A percentile compares a stretch with the other conserved stretches of the same genome.
Evolutionary conservation across 176 grass and related monocot species (phyloP).

Genomic region (Lolium multiflorum): DNA sequence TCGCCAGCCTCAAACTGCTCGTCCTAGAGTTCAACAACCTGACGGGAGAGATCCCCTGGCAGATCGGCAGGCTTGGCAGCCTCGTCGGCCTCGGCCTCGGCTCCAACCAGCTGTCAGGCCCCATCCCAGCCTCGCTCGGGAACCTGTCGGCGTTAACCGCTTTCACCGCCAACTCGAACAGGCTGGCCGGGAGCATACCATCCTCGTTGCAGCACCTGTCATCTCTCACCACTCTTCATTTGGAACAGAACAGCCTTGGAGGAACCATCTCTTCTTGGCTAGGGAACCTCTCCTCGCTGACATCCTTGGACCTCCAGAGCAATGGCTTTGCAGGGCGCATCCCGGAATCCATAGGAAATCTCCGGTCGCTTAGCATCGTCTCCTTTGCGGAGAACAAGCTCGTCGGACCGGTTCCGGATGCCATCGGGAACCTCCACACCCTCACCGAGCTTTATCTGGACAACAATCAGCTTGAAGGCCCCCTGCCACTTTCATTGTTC

Average conservation of each 20-base stretch:
- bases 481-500: neutral
- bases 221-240: neutral
- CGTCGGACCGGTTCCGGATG: neutral
- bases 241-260: conserved; percentile 5
- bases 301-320: neutral
- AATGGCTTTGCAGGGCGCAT: conserved; percentile 18
- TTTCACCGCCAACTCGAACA: neutral
- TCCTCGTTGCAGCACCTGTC: neutral
- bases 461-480: conserved; percentile 6
- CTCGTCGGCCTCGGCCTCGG: neutral
- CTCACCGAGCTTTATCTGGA: neutral
- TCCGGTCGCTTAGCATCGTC: neutral
- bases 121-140: conserved; percentile 1
- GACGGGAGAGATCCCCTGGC: neutral
- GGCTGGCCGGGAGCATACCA: neutral
- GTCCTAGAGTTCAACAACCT: neutral
- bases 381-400: conserved; percentile 2
- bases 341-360: conserved; percentile 32
- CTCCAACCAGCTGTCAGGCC: conserved; percentile 22
- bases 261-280: conserved; percentile 31
- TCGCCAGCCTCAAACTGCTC: too few relatives aligned
- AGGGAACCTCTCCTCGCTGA: conserved; percentile 34
- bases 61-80: conserved; percentile 1
- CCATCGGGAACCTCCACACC: conserved; percentile 17
- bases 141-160: neutral